These are phyloP conservation scores for Lecanosticta acicola DNA, from an alignment of 2,329 filamentous ascomycete genomes.

Conservation along the genomic window DNA sequence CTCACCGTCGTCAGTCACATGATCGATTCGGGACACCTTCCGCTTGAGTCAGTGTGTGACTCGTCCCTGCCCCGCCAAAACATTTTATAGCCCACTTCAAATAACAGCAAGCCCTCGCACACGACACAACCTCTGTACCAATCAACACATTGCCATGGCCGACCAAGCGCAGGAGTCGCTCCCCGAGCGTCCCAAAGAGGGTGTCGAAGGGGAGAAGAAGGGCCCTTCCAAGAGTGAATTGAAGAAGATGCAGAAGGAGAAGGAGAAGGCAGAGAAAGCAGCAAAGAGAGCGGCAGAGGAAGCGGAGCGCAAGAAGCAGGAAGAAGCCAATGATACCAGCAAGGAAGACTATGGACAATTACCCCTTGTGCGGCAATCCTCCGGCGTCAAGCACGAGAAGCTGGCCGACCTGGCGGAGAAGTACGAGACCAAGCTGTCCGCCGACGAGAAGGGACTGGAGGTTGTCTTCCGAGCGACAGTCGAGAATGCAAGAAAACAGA, in stretches of 20 bases:
- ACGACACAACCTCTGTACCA: not conserved
- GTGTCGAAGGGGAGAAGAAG: slow-evolving; percentile 37
- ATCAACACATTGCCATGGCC: slow-evolving; percentile 16
- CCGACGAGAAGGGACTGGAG: slow-evolving; percentile 38
- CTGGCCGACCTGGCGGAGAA: slow-evolving; percentile 59
- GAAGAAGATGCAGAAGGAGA: slow-evolving; percentile 85
- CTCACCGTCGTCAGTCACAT: no score
- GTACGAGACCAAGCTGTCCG: slow-evolving; percentile 42
- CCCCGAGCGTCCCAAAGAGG: slow-evolving; percentile 28
- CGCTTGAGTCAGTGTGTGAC: not conserved
- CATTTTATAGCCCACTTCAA: not conserved
- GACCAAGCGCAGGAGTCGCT: slow-evolving; percentile 21
- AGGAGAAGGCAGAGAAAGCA: slow-evolving; percentile 73
- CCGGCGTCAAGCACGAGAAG: slow-evolving; percentile 51
- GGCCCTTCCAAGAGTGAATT: slow-evolving; percentile 68
- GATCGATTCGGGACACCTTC: not conserved
- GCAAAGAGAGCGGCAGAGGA: slow-evolving; percentile 63
- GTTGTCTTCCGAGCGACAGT: slow-evolving; percentile 75
- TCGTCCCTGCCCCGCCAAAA: not conserved
- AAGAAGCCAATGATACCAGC: slow-evolving; percentile 59
- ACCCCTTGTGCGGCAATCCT: slow-evolving; percentile 42
- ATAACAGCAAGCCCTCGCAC: not conserved
- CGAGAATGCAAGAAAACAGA: slow-evolving; percentile 81
- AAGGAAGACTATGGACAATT: slow-evolving; percentile 76
- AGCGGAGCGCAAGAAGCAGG: slow-evolving; percentile 59